Conservation (phyloP, 23 red algal species). For the Cyanidioschyzon merolae region DNA sequence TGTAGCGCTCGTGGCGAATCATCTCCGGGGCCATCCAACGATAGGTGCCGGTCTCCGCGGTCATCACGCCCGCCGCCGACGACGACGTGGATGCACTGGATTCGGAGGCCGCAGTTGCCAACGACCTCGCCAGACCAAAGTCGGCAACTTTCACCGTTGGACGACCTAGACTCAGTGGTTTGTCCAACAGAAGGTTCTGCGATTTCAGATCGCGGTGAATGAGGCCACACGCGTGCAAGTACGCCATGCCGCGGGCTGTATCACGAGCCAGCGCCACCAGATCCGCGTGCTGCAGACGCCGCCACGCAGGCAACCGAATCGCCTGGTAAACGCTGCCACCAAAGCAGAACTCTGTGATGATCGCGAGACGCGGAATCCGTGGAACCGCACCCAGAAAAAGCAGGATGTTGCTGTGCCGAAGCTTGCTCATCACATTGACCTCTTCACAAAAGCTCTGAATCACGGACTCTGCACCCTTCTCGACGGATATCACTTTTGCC, state of each 20-base stretch:
- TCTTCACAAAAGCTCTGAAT: conserved; percentile 71
- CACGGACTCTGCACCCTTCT: conserved; percentile 19
- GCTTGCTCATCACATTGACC: conserved; percentile 70
- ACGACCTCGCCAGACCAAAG: conserved; percentile 65
- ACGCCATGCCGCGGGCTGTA: conserved; percentile 64
- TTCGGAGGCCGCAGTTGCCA: background rate
- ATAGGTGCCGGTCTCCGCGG: conserved; percentile 92
- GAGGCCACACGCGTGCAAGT: conserved; percentile 58
- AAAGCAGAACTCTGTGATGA: conserved; percentile 97
- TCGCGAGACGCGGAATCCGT: conserved; percentile 52
- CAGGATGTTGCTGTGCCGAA: conserved; percentile 80
- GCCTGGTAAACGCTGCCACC: conserved; percentile 83
- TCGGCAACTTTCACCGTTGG: conserved; percentile 75
- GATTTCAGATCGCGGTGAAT: conserved; percentile 94
- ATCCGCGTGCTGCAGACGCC: conserved; percentile 39
- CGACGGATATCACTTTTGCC: conserved; percentile 34
- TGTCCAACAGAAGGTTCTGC: conserved; percentile 69
- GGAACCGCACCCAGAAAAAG: conserved; percentile 78
- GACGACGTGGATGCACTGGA: background rate
- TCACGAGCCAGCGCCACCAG: conserved; percentile 65
- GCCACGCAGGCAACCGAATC: conserved; percentile 58
- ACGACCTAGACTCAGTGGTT: conserved; percentile 49
- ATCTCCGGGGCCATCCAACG: conserved; percentile 92
- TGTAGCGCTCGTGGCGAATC: conserved; percentile 95
- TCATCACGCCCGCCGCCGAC: conserved; percentile 60